Base-by-base conservation (phyloP, 257 asterid species). In the Capsicum baccatum region DNA sequence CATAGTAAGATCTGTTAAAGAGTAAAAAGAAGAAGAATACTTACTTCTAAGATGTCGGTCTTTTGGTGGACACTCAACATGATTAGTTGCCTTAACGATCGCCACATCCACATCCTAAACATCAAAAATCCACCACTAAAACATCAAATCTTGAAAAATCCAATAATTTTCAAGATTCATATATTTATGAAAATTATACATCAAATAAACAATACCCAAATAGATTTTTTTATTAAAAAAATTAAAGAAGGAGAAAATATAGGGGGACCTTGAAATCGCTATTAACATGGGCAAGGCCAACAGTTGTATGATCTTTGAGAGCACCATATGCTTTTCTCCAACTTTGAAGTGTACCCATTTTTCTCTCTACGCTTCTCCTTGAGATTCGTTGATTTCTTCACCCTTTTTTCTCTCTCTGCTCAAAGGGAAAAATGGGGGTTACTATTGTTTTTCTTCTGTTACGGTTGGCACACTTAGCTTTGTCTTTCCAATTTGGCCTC, bases 11-110 rank as follows among this genome's bases (percentile, higher is more conserved):
- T 64, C 85, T 76, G 58, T 17, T 42, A n/a, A 56, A 56, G 37
- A 21, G 67, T 15, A 63, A 74, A 37, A 12, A 85, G 80, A 26
- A 4, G 44, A 69, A 17, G 44, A 84, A 68, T 54, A 85, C 98
- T 89, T 86, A 96, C 99, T 93, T 89, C 95, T 91, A 79, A 96
- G 86, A 83, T 96, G 98, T 83, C 98, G 91, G 84, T 96, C 99
- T 86, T 96, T 96, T 76, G 98, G 98, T 57, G 99, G 98, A 79
- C 89, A 83, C 90, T 96, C 99, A 55, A 93, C 99, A 90, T 96
- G 99, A 91, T 96, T 96, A 3, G 99, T 96, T 79, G 99, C 98
- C 92, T 96, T 96, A 82, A 96, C 98, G 90, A 94, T 90, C 87
- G 98, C 99, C 90, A 96, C 97, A 92, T 96, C 99, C 90, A 96